These are phyloP conservation scores for Clavariopsis aquatica DNA, from an alignment of 495 filamentous ascomycete genomes.

Conservation along the genomic window DNA sequence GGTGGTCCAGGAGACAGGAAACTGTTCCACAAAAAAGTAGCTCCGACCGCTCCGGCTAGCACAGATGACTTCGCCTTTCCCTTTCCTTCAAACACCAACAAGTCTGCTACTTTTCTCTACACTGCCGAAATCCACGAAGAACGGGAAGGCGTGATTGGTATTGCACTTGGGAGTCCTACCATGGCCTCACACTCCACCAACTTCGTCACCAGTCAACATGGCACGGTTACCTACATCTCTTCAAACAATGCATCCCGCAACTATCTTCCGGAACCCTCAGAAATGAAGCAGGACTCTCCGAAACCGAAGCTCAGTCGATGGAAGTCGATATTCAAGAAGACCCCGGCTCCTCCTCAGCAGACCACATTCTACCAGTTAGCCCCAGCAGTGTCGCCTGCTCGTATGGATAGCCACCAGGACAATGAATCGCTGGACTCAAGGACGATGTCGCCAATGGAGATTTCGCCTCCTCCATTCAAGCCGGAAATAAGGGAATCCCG, in stretches of 20 bases:
- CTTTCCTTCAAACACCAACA: constrained; percentile 19
- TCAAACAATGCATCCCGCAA: constrained; percentile 28
- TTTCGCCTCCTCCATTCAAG: constrained; percentile 26
- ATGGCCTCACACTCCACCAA: constrained; percentile 40
- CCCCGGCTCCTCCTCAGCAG: constrained; percentile 38
- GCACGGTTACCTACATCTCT: constrained; percentile 34
- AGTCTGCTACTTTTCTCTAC: constrained; percentile 35
- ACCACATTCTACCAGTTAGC: constrained; percentile 42
- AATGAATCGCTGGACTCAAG: constrained; percentile 17
- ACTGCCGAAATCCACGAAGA: constrained; percentile 35
- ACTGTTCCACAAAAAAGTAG: constrained; percentile 38
- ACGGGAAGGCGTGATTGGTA: constrained; percentile 51
- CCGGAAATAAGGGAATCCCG: constrained; percentile 31
- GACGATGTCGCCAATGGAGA: constrained; percentile 13
- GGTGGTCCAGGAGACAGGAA: constrained; percentile 29
- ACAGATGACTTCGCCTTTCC: constrained; percentile 24
- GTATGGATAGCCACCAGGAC: constrained; percentile 32
- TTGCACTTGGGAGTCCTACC: constrained; percentile 57
- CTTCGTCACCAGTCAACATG: constrained; percentile 14
- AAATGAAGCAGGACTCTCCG: constrained; percentile 33
- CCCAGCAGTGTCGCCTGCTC: constrained; percentile 12
- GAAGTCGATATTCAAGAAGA: constrained; percentile 56
- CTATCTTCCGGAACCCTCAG: constrained; percentile 17
- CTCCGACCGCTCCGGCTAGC: constrained; percentile 17
- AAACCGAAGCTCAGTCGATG: constrained; percentile 57